These are phyloP conservation scores for Colletotrichum lini DNA, from an alignment of 2,329 filamentous ascomycete species.

Conservation along the genomic window DNA sequence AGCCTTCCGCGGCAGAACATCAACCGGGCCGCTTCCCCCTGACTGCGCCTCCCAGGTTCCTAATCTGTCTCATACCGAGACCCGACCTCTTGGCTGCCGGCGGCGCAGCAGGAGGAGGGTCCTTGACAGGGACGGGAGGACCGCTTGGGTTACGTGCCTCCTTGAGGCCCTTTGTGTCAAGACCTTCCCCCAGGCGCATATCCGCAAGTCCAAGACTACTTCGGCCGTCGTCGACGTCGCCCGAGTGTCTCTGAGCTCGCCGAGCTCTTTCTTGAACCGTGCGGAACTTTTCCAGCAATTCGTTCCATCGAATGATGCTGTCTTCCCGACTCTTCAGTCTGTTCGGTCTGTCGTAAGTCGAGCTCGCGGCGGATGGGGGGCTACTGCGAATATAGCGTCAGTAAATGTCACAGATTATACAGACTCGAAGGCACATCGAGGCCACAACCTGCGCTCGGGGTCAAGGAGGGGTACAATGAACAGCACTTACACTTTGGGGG, in stretches of 20 bases:
- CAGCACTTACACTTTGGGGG: constrained; percentile 79
- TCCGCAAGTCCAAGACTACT: constrained; percentile 61
- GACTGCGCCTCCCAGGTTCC: constrained; percentile 79
- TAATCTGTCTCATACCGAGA: constrained; percentile 75
- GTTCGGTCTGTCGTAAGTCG: constrained; percentile 80
- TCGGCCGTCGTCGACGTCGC: constrained; percentile 64
- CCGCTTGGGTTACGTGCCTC: constrained; percentile 54
- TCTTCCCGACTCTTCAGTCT: constrained; percentile 88
- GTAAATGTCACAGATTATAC: constrained; percentile 49
- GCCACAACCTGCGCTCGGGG: constrained; percentile 45
- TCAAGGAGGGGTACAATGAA: constrained; percentile 43
- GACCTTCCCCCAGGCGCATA: constrained; percentile 58
- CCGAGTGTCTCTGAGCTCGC: constrained; percentile 73
- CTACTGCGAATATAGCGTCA: constrained; percentile 27
- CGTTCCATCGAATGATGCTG: constrained; percentile 88
- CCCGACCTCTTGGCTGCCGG: constrained; percentile 72
- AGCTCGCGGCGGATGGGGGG: constrained; percentile 62
- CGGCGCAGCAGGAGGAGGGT: constrained; percentile 56
- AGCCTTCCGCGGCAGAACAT: constrained; percentile 46
- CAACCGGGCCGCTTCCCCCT: constrained; percentile 67
- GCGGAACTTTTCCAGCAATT: constrained; percentile 95
- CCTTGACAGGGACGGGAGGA: constrained; percentile 64
- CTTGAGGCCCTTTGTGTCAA: constrained; percentile 57
- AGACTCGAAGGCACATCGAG: constrained; percentile 47
- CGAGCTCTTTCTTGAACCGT: constrained; percentile 89